Evolutionary conservation across 371 early-diverging fungal species (phyloP), one percentile per base, ranked within the genome.

Genomic region (Mortierella sp.): DNA sequence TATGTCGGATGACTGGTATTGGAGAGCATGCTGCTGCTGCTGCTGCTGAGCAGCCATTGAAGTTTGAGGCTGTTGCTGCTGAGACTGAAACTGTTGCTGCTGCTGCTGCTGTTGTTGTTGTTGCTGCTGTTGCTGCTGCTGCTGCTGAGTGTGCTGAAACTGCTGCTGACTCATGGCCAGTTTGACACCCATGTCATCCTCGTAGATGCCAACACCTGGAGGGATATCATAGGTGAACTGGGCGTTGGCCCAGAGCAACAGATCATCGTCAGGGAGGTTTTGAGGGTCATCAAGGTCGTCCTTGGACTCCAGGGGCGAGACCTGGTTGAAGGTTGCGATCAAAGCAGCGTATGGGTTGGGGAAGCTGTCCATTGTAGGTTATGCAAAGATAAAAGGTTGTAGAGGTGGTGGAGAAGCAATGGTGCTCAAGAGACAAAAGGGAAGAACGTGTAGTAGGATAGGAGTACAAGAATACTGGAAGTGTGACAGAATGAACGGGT

Each of bases 211-310:
- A 22, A 74, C 74, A 11, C 73, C 81, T 69, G 90, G 90, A 19
- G 86, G 76, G 50, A 85, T 87, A 76, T 94, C 94, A 64, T 92
- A 91, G 53, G 88, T 91, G 79, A 94, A 94, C 77, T 93, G 91
- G 24, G 93, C 92, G 74, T 92, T 92, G 47, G 93, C 89, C 95
- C 95, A 94, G 34, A 93, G 85, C 26, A 89, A 86, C 73, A 91
- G 80, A 70, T 91, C 91, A 65, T 89, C 88, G 37, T 79, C 80
- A 58, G 75, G 65, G 22, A 79, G 37, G 66, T 79, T 71, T 44
- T 79, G 80, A 53, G 76, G 68, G 41, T 79, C 80, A 13, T 79
- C 80, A n/a, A 70, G 43, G 39, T 79, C 80, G 31, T 79, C 79
- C 31, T 71, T 67, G 8, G 58, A 55, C 48, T 79, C 76, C 9